Percentiles rank a stretch among this genome's conserved stretches.
phyloP scores from a whole-genome alignment of 129 eudicot species.

The Chrysanthemum lavandulifolium region DNA sequence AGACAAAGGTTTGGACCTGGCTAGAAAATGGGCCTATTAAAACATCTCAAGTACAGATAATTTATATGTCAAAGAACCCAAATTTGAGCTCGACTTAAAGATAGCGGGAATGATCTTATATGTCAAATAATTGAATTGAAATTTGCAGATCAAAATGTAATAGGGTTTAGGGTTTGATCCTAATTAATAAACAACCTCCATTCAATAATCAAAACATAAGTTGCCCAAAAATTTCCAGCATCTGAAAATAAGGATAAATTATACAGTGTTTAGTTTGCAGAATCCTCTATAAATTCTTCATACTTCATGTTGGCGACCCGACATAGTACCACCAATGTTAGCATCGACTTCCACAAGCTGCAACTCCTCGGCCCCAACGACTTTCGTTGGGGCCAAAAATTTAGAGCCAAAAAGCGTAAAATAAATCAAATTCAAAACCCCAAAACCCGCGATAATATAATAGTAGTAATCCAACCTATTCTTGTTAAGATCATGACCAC shows the following conservation, averaged over 20 bases:
- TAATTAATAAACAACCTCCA: background rate
- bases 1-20: too few relatives aligned
- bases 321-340: background rate
- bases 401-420: slow-evolving; percentile 48
- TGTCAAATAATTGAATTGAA: too few relatives aligned
- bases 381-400: slow-evolving; percentile 32
- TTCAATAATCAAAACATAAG: background rate
- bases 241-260: background rate
- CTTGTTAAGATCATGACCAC: slow-evolving; percentile 67
- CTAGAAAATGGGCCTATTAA: too few relatives aligned
- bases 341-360: slow-evolving; percentile 22
- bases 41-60: too few relatives aligned
- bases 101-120: too few relatives aligned
- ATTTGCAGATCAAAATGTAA: too few relatives aligned
- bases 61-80: too few relatives aligned
- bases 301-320: background rate
- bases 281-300: slow-evolving; percentile 15
- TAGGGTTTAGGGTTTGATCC: too few relatives aligned
- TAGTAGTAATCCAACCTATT: slow-evolving; percentile 61
- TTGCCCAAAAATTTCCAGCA: background rate
- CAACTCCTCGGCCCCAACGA: slow-evolving; percentile 21
- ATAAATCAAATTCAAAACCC: slow-evolving; percentile 51
- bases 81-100: too few relatives aligned
- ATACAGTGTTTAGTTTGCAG: slow-evolving; percentile 12
- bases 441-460: slow-evolving; percentile 47